Base-by-base conservation (phyloP, 2,329 filamentous ascomycete species). In the Alternaria dauci region DNA sequence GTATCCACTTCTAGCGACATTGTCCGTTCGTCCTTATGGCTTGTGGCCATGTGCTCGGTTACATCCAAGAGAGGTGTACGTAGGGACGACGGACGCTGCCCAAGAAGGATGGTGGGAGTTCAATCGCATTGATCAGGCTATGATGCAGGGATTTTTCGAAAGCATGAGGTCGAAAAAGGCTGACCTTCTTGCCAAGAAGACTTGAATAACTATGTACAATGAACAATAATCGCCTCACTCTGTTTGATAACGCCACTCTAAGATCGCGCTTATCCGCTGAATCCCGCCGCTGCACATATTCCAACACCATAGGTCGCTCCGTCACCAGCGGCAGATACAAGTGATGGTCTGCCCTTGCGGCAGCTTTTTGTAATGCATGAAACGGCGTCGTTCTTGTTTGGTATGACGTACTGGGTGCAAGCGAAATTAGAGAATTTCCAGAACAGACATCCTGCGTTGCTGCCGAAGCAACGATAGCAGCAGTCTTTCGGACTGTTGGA, bases 71-170 rank as follows among this genome's bases (percentile, higher is more conserved):
- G 52, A 55, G 39, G 59, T 65, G 16, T 68, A 67, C 53, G 63
- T 67, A 5, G 66, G 66, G 16, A 62, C 53, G 39, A 65, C 61
- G 42, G 50, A 61, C 14, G 20, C n/a, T 20, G 14, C 36, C 14
- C 63, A 68, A 26, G 65, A 66, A 39, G 26, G 30, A 6, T 63
- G 58, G 61, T 68, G 63, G 60, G 65, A 68, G 44, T 60, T 56
- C 23, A 20, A 32, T 16, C 48, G 55, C 12, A 57, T 59, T 12
- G 55, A 62, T 52, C 43, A 5, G 34, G 26, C 39, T 2, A 28
- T 56, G 50, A 36, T 36, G 32, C 14, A 26, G 12, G 41, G 36
- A 2, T 55, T 63, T 14, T 52, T 61, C 9, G 50, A 46, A 28
- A 20, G 47, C 25, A 23, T 61, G 44, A 52, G 58, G 32, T 34